Conservation (phyloP, 2,329 filamentous ascomycete species). For the Trichoderma endophyticum region DNA sequence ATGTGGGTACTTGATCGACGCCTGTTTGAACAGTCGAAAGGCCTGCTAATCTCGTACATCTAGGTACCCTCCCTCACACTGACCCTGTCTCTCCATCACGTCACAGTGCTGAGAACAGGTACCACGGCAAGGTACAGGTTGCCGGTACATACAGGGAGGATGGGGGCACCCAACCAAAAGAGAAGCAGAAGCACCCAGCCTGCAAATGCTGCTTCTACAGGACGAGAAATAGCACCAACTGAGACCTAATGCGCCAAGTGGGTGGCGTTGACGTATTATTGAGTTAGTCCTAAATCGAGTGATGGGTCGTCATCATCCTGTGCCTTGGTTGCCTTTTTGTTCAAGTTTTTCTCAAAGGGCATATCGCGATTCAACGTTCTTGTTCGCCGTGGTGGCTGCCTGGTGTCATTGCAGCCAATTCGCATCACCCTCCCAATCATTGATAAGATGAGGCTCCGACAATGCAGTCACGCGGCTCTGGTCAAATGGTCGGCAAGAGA, state of each 20-base stretch:
- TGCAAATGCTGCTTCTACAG: background rate
- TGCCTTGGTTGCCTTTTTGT: background rate
- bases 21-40: too few relatives aligned
- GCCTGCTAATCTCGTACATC: background rate
- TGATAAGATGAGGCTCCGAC: background rate
- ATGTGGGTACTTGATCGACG: background rate
- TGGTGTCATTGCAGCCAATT: background rate
- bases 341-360: background rate
- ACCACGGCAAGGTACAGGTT: background rate
- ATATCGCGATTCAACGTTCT: background rate
- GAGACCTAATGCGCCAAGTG: background rate
- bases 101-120: background rate
- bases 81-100: background rate
- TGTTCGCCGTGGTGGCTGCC: background rate
- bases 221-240: background rate
- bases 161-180: background rate
- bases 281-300: background rate
- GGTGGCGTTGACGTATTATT: conserved; percentile 8
- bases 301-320: background rate
- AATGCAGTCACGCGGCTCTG: background rate
- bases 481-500: background rate
- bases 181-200: background rate
- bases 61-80: background rate
- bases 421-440: background rate
- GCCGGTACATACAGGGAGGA: background rate